Evolutionary conservation across 495 filamentous ascomycete genomes (phyloP), one percentile per base, ranked within the genome.

Genomic region (Tetracladium setigerum): DNA sequence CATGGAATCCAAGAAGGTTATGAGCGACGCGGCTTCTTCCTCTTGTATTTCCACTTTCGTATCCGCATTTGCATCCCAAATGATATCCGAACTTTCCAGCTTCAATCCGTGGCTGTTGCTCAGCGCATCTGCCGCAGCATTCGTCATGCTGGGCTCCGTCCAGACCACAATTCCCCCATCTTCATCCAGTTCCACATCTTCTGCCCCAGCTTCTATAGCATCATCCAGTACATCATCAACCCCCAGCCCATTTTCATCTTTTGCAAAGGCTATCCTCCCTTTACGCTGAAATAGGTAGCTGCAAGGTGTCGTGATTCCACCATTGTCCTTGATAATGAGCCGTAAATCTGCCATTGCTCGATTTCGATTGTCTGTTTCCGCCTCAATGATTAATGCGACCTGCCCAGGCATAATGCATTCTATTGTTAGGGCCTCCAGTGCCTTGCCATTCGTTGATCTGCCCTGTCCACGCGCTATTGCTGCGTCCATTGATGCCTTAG

Each of bases 401-500:
- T 80, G 78, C 0, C 79, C 78, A 1, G 86, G 87, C 17, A 94
- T 63, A 52, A 97, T 85, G 2, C 82, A 84, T 69, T 99, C 92
- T 46, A 95, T 70, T 0, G 77, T 85, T 13, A 95, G 48, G 30
- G 66, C 67, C 59, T 97, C 90, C 5, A 97, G 74, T 5, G 75
- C 70, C 27, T 74, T 75, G 31, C 92, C 91, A 1, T 71, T 73
- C 0, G 78, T 58, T 19, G 88, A 86, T 27, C 79, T 70, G 13
- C 94, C 94, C 60, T 95, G 89, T 6, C 92, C 94, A 18, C 89
- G 79, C 11, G 85, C 82, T 50, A 97, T 83, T 44, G 92, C 88
- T 12, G 69, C 70, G 57, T 95, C 88, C 51, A 97, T 95, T 2
- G 71, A 67, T 22, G 77, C 74, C 62, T 96, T 96, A 12, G 90